Evolutionary conservation across 75 land plant species (phyloP), one percentile per base, ranked within the genome.

Genomic region (Selaginella moellendorffii): DNA sequence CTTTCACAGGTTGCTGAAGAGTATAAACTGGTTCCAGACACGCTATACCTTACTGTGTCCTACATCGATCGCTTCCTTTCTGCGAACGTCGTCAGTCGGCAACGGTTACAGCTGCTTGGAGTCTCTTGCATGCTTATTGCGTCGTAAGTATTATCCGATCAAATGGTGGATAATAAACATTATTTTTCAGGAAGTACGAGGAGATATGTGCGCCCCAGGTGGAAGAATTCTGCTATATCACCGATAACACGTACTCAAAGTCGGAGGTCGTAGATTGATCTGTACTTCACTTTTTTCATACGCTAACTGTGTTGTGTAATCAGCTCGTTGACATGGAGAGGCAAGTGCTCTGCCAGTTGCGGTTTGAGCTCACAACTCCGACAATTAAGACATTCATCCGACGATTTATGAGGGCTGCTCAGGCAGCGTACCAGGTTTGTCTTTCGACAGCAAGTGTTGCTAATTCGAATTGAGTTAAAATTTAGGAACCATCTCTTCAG

Each of bases 121-220:
- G 83, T 87, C 36, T 77, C 92, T 1, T 84, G 88, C 72, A 80
- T 85, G 88, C 73, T 85, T 61, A 77, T 82, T 63, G 85, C 88
- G 21, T 54, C 87, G 91, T 83, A 77, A 75, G 87, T 27, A 17
- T 1, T 28, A 21, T 67, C 14, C 1, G 20, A 26, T 31, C 2
- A 0, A 28, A 18, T 46, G 10, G 22, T 24, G 51, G 51, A 46
- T 23, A 67, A 27, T 65, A 21, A 27, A 26, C n/a, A 66, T 36
- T 25, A 17, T 21, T 23, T 28, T 24, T 68, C 14, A 84, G 87
- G 42, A 84, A 81, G 65, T 83, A 82, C 72, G 88, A 85, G 66
- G 88, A 85, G 60, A 85, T 85, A 20, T 75, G 61, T 36, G 79
- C 88, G 30, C 88, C 88, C 0, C 78, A 76, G 58, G 88, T 82